These are phyloP conservation scores for Elongisporangium senticosum DNA, from an alignment of 352 stramenopile species.

Conservation along the genomic window DNA sequence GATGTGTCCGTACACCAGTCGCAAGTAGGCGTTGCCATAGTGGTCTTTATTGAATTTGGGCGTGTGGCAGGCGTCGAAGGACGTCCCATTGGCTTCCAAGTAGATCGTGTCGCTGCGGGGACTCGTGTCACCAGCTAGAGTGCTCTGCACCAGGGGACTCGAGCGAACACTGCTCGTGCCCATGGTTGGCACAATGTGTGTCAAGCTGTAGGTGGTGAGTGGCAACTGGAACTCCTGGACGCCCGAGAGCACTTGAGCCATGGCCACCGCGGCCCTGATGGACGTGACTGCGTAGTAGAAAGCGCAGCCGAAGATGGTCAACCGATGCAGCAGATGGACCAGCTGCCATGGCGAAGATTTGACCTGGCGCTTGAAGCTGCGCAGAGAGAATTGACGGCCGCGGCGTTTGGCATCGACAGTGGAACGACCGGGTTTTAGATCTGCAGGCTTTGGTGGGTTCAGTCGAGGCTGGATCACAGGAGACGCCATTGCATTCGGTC, in stretches of 20 bases:
- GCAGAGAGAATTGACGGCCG: not conserved
- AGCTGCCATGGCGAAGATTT: not conserved
- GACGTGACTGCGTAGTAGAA: not conserved
- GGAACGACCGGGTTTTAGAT: not conserved
- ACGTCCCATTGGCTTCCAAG: slow-evolving; percentile 16
- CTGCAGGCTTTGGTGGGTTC: not conserved
- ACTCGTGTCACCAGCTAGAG: slow-evolving; percentile 19
- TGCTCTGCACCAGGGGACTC: slow-evolving; percentile 20
- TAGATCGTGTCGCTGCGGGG: slow-evolving; percentile 26
- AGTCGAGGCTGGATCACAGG: not conserved
- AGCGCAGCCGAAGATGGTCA: not conserved
- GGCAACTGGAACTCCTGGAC: not conserved
- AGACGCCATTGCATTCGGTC: too few species aligned
- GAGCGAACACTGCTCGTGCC: not conserved
- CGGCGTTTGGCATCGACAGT: not conserved
- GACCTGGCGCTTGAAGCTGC: not conserved
- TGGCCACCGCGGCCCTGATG: not conserved
- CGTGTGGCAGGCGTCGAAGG: slow-evolving; percentile 12
- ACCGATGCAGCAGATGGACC: not conserved
- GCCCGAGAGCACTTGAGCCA: not conserved
- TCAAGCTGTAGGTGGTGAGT: not conserved
- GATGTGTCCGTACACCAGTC: slow-evolving; percentile 12
- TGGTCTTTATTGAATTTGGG: slow-evolving; percentile 14
- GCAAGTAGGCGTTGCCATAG: slow-evolving; percentile 17
- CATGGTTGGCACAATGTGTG: not conserved